These are phyloP conservation scores for Bromus sterilis DNA, from an alignment of 176 grass and related monocot genomes.

Conservation along the genomic window DNA sequence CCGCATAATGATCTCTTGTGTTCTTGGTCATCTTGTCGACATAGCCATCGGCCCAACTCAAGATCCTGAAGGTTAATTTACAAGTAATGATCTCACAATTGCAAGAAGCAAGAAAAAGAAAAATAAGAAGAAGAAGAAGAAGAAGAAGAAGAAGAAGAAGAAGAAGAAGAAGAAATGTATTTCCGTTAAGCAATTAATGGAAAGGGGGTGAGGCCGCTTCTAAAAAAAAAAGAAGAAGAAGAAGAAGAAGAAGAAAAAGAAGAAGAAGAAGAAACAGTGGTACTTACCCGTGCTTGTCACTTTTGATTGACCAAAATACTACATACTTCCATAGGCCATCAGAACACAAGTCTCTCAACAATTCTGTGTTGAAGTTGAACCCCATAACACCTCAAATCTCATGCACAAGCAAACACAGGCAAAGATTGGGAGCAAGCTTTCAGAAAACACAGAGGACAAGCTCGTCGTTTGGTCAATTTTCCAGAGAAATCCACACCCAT, in stretches of 20 bases:
- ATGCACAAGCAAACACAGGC: conserved; percentile 5
- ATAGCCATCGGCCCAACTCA: conserved; percentile 62
- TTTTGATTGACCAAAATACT: conserved; percentile 53
- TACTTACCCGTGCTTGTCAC: conserved; percentile 36
- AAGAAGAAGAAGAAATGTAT: no score
- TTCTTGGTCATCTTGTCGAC: conserved; percentile 22
- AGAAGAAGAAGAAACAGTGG: conserved; percentile 11
- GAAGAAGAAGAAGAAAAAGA: no score
- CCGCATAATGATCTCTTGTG: conserved; percentile 9
- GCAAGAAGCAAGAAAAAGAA: no score
- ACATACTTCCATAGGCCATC: conserved; percentile 58
- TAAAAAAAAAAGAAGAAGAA: no score
- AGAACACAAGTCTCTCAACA: conserved; percentile 52
- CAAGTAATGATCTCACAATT: not conserved
- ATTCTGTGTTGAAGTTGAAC: not conserved
- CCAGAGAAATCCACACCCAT: conserved; percentile 40
- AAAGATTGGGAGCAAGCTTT: not conserved
- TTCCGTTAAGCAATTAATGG: no score
- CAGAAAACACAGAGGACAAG: conserved; percentile 28
- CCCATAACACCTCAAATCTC: not conserved
- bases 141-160: no score
- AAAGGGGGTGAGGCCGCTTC: no score
- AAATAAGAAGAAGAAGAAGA: no score
- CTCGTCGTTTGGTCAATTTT: conserved; percentile 58
- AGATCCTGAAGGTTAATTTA: conserved; percentile 43